Conservation (phyloP, 257 asterid species). For the Nicotiana otophora region DNA sequence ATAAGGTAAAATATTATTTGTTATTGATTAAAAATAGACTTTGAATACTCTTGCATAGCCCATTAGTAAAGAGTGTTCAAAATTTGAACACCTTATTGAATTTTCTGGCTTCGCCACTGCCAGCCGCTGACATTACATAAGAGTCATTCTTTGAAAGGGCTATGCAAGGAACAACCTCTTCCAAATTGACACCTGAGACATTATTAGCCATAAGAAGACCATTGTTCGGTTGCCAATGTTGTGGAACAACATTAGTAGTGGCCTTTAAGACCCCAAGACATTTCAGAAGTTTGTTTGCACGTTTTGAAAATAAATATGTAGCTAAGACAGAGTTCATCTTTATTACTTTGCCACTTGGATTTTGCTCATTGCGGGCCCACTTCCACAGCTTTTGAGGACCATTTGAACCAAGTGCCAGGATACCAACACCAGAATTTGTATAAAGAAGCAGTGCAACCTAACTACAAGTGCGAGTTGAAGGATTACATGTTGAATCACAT, state of each 20-base stretch:
- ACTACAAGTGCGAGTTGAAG: conserved; percentile 11
- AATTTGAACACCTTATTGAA: too few relatives aligned
- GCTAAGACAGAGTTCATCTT: background rate
- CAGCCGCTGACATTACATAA: too few relatives aligned
- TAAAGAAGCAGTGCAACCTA: conserved; percentile 96
- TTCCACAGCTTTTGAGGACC: conserved; percentile 92
- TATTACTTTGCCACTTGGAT: conserved; percentile 79
- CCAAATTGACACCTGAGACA: conserved; percentile 59
- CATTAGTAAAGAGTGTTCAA: too few relatives aligned
- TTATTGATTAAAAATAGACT: too few relatives aligned
- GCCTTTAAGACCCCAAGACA: background rate
- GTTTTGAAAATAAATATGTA: background rate
- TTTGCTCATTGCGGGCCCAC: conserved; percentile 85
- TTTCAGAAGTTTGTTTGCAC: conserved; percentile 14
- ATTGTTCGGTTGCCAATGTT: conserved; percentile 73
- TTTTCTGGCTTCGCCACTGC: too few relatives aligned
- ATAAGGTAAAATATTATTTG: too few relatives aligned
- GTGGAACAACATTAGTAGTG: conserved; percentile 56
- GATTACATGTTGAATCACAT: conserved; percentile 7
- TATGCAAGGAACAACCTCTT: conserved; percentile 69
- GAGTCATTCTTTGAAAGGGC: too few relatives aligned
- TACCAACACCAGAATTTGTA: conserved; percentile 32
- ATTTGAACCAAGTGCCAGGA: conserved; percentile 86
- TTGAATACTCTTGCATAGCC: too few relatives aligned
- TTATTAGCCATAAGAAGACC: conserved; percentile 71